These are phyloP conservation scores for Klebsormidium nitens DNA, from an alignment of 139 green algal genomes.

Conservation along the genomic window DNA sequence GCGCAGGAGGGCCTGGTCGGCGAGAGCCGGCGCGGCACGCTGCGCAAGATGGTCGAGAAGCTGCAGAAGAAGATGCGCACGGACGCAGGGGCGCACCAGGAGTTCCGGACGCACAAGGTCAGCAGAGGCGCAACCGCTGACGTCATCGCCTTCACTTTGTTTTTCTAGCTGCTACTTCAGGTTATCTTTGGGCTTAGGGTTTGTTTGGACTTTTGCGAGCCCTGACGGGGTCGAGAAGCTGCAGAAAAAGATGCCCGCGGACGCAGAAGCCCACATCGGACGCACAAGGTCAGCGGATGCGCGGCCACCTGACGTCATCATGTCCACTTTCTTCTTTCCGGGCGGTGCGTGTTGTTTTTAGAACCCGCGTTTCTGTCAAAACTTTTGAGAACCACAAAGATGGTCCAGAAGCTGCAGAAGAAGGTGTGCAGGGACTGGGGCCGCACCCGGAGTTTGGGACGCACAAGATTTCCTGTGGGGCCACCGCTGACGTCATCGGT, in stretches of 20 bases:
- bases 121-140: not conserved
- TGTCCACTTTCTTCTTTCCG: too few relatives aligned
- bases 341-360: too few relatives aligned
- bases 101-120: not conserved
- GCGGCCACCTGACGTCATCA: too few relatives aligned
- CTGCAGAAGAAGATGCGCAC: slow-evolving; percentile 48
- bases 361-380: too few relatives aligned
- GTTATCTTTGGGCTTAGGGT: not conserved
- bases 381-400: too few relatives aligned
- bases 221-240: not conserved
- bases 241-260: not conserved
- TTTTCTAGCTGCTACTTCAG: not conserved
- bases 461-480: too few relatives aligned
- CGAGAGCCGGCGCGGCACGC: slow-evolving; percentile 47
- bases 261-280: too few relatives aligned
- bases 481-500: too few relatives aligned
- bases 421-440: too few relatives aligned
- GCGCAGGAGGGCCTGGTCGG: slow-evolving; percentile 55
- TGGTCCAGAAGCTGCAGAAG: too few relatives aligned
- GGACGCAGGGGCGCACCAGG: not conserved
- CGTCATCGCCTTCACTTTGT: not conserved
- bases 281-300: too few relatives aligned
- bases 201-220: not conserved
- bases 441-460: too few relatives aligned
- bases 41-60: slow-evolving; percentile 50